Conservation (phyloP, 768 basidiomycete species). For the Leucosporidium yakuticum region DNA sequence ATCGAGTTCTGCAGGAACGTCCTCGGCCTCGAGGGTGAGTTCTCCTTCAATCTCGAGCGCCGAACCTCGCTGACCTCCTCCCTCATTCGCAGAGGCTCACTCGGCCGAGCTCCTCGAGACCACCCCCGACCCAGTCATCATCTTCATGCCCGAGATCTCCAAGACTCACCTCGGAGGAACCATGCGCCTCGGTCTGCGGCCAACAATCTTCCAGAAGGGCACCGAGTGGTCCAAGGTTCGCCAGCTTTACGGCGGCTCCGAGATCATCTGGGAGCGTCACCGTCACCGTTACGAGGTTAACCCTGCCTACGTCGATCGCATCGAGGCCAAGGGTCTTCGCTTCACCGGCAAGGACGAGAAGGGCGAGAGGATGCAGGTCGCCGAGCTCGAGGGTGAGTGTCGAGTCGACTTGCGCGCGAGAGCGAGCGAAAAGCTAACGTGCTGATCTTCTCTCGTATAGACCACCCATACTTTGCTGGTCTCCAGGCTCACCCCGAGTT, state of each 20-base stretch:
- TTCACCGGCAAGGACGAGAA: conserved; percentile 88
- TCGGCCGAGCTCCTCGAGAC: conserved; percentile 69
- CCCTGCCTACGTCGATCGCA: conserved; percentile 68
- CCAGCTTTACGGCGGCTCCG: conserved; percentile 72
- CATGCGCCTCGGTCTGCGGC: conserved; percentile 98
- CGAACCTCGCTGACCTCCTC: neutral
- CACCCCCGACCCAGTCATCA: conserved; percentile 56
- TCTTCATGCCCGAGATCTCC: conserved; percentile 99
- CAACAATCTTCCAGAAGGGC: conserved; percentile 74
- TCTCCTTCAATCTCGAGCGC: neutral
- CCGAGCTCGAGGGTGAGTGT: conserved; percentile 71
- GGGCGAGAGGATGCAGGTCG: conserved; percentile 93
- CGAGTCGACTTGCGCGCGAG: neutral
- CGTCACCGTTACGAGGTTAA: conserved; percentile 95
- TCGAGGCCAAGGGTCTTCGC: conserved; percentile 65
- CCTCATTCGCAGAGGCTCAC: conserved; percentile 57
- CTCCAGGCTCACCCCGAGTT: conserved; percentile 98
- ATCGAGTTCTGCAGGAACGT: conserved; percentile 89
- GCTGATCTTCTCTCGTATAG: conserved; percentile 46
- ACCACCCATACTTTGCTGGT: conserved; percentile 88
- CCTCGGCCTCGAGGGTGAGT: conserved; percentile 60
- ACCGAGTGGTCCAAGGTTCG: conserved; percentile 71
- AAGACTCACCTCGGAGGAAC: conserved; percentile 98
- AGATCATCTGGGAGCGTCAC: conserved; percentile 90
- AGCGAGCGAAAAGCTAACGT: neutral